A percentile compares a stretch with the other conserved stretches of the same genome.
Conservation (phyloP, 2,329 filamentous ascomycete species). For the Coniochaeta sp. region DNA sequence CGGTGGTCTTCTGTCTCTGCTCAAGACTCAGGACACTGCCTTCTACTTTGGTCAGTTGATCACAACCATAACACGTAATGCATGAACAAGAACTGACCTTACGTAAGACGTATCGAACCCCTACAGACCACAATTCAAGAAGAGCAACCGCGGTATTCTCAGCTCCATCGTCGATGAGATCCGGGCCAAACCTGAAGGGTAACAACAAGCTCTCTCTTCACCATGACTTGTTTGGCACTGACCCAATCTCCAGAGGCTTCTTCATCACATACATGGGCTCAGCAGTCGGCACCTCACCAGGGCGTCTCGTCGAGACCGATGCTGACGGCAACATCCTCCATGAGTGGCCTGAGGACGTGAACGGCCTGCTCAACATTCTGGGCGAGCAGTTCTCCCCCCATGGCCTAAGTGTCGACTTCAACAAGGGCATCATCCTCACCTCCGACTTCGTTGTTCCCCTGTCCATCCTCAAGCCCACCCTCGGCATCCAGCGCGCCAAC, state of each 20-base stretch:
- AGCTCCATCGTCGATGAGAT: conserved; percentile 56
- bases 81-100: neutral
- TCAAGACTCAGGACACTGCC: conserved; percentile 54
- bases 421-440: conserved; percentile 50
- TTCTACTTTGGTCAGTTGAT: conserved; percentile 43
- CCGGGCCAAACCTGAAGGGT: conserved; percentile 53
- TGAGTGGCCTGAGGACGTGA: conserved; percentile 52
- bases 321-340: conserved; percentile 52
- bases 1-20: conserved; percentile 48
- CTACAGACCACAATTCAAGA: conserved; percentile 49
- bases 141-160: conserved; percentile 52
- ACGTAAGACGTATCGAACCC: conserved; percentile 39
- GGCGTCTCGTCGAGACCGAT: conserved; percentile 54
- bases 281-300: conserved; percentile 48
- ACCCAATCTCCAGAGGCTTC: conserved; percentile 31
- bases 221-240: neutral
- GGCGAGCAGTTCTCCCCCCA: conserved; percentile 55
- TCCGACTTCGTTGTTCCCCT: conserved; percentile 57
- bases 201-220: conserved; percentile 5
- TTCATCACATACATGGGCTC: conserved; percentile 57
- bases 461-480: conserved; percentile 51
- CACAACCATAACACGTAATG: neutral
- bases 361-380: conserved; percentile 45
- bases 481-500: conserved; percentile 44
- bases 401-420: conserved; percentile 49